Evolutionary conservation across 805 yeast genomes (phyloP), one percentile per base, ranked within the genome.

Genomic region (Saccharomyces kudriavzevii): DNA sequence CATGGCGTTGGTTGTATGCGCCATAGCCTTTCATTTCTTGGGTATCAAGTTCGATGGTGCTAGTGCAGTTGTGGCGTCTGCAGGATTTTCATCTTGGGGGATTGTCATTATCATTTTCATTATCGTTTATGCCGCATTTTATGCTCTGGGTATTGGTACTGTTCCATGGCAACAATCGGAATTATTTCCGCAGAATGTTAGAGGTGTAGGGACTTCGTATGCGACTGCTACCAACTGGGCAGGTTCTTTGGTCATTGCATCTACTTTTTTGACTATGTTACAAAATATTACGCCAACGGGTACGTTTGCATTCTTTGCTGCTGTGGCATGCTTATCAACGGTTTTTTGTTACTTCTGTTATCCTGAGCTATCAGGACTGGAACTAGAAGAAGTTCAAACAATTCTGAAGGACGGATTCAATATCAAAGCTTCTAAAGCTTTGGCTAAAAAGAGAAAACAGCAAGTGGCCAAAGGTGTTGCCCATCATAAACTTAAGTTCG

Each of bases 91-190:
- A 27, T 83, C 89, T 2, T 91, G 97, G 97, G 96, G 97, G 22
- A 81, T 87, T 57, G 83, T 91, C 14, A 82, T 92, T 52, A 85
- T 94, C 58, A 77, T 90, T 40, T 84, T 89, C 51, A 90, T 91
- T 88, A 89, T 92, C 58, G 69, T 82, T 45, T 94, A 77, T 66
- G 97, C 91, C 48, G 97, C 96, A 2, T 83, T 85, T 52, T 92
- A 91, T 68, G 96, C 97, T 49, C 75, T 89, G 60, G 98, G 98
- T 60, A 88, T 91, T 60, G 99, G 99, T 73, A 91, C 92, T 70
- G 94, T 89, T 52, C 97, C 98, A 53, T 92, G 99, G 99, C 96
- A 92, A 68, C 97, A 94, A 67, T 86, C 92, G 54, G 99, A 92
- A 72, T 75, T 92, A 65, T 90, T 94, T 74, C 94, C 97, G 35